Evolutionary conservation across 768 basidiomycete genomes (phyloP), one percentile per base, ranked within the genome.

Genomic region (Hebeloma cylindrosporum): DNA sequence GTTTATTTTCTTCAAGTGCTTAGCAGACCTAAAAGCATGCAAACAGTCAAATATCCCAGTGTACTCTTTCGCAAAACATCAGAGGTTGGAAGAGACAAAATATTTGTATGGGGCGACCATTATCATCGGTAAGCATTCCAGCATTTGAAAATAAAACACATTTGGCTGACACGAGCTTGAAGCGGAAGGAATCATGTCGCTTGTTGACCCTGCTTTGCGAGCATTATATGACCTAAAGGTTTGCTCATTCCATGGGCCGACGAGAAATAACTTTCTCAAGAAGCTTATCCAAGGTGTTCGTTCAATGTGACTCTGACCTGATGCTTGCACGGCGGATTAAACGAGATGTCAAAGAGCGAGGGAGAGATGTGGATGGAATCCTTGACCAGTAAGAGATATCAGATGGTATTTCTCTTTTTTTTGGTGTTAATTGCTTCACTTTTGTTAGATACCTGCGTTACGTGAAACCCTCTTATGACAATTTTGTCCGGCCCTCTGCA

Each of bases 261-360:
- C 27, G 7, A 44, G 22, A 7, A 30, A 9, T 25, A 14, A 8
- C 7, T 3, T 27, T 23, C 5, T 36, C 25, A 11, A 38, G 22
- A 13, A 38, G 25, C 6, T 27, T 23, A 31, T 9, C 35, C 6
- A 43, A 90, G 86, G 73, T 93, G 3, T 93, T 91, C 51, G 92
- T 93, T 5, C 90, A 95, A 71, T 89, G 87, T 47, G 93, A 98
- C 61, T 86, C 93, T 6, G 96, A 99, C 63, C 70, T 98, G 16
- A 99, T 99, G 96, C 83, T 99, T 36, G 92, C 95, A 1, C 81
- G 96, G 45, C 81, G 96, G 28, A 86, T 99, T 42, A 74, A 80
- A 51, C 76, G 96, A 43, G 96, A 98, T 58, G 79, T 90, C 13
- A 78, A 82, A 56, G 93, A 99, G 62, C 79, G 96, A 33, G 91